These are phyloP conservation scores for Leptodontidium sp. DNA, from an alignment of 2,329 filamentous ascomycete species.

Conservation along the genomic window DNA sequence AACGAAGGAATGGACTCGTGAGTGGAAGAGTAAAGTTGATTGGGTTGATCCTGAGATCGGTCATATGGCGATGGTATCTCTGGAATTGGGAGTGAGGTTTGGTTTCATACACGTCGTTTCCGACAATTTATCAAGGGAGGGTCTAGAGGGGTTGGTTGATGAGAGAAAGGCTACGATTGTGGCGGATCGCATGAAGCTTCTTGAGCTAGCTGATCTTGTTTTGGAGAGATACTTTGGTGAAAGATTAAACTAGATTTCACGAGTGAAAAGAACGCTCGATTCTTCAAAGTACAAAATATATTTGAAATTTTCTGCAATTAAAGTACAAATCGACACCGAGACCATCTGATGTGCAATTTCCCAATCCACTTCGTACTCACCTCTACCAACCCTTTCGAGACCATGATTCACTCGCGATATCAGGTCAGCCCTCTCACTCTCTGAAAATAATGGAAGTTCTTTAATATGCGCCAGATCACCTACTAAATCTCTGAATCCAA, in stretches of 20 bases:
- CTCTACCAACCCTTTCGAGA: no score
- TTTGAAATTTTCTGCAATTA: no score
- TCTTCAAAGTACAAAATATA: no score
- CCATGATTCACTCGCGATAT: no score
- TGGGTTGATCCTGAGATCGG: constrained; percentile 34
- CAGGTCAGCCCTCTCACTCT: no score
- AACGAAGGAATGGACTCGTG: constrained; percentile 29
- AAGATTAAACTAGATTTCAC: not conserved
- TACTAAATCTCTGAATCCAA: no score
- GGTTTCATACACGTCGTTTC: constrained; percentile 16
- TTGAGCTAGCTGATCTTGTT: not conserved
- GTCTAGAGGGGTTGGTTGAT: constrained; percentile 3
- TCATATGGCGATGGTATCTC: constrained; percentile 25
- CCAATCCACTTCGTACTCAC: no score
- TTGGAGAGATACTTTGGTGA: not conserved
- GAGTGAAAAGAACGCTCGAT: no score
- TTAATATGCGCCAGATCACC: no score
- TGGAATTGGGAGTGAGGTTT: constrained; percentile 16
- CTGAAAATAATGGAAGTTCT: no score
- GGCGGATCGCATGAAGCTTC: not conserved
- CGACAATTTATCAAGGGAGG: not conserved
- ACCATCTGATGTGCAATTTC: no score
- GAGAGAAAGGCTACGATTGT: constrained; percentile 3
- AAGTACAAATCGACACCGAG: no score
- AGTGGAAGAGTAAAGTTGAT: constrained; percentile 24